These are phyloP conservation scores for Rhynchospora pubera DNA, from an alignment of 176 grass and related monocot genomes.

Conservation along the genomic window DNA sequence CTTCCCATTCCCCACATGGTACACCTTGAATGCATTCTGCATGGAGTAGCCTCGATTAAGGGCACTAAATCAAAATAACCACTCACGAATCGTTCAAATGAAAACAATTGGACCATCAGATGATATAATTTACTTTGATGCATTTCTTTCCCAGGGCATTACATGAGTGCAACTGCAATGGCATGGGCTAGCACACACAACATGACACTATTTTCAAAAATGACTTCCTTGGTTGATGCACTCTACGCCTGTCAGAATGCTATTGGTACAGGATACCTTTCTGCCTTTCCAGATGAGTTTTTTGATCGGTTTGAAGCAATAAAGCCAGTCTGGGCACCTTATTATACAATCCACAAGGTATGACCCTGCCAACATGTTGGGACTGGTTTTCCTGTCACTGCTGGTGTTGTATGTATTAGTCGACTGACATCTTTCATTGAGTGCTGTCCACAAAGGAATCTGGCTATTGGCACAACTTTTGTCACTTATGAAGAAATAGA, in stretches of 20 bases:
- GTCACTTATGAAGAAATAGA: background rate
- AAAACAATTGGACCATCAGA: background rate
- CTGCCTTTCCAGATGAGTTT: slow-evolving; percentile 83
- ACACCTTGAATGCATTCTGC: no score
- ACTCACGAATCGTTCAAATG: background rate
- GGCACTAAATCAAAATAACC: background rate
- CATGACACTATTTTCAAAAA: slow-evolving; percentile 49
- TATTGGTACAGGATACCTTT: slow-evolving; percentile 74
- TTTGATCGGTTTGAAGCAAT: slow-evolving; percentile 92
- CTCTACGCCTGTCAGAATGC: slow-evolving; percentile 63
- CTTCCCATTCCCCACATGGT: no score
- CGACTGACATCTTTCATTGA: background rate
- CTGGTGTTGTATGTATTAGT: background rate
- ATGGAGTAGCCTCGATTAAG: background rate
- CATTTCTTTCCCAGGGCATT: slow-evolving; percentile 47
- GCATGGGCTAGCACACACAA: slow-evolving; percentile 93
- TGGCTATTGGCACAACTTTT: background rate
- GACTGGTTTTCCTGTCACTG: background rate
- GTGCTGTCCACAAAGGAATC: background rate
- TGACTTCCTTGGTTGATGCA: slow-evolving; percentile 58
- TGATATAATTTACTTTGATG: background rate
- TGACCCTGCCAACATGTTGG: background rate
- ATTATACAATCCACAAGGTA: slow-evolving; percentile 97
- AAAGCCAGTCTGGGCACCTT: slow-evolving; percentile 77
- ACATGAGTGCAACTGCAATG: slow-evolving; percentile 70